Percentiles rank a stretch among this genome's conserved stretches.
These are phyloP conservation scores for Coemansia sp. DNA, from an alignment of 192 early-diverging fungal species.

Conservation along the genomic window DNA sequence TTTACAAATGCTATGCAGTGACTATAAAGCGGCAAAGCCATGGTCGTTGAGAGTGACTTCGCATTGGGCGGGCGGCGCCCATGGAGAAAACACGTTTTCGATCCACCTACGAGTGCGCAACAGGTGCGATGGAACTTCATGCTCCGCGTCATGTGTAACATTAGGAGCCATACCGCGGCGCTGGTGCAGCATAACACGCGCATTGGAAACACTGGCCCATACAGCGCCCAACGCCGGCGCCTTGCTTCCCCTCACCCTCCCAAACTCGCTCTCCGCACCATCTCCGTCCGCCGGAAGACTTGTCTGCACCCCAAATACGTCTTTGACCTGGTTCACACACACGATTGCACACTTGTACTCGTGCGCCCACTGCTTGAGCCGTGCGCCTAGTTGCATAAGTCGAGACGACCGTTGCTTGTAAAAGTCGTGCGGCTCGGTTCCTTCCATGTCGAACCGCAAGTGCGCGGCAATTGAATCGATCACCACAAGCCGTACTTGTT, in stretches of 20 bases:
- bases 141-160: not conserved
- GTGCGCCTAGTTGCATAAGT: constrained; percentile 61
- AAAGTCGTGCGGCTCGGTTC: constrained; percentile 7
- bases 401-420: constrained; percentile 51
- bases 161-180: constrained; percentile 23
- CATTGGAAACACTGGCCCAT: constrained; percentile 75
- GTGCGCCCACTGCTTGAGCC: constrained; percentile 63
- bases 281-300: not conserved
- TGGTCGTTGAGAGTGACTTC: constrained; percentile 32
- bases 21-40: constrained; percentile 15
- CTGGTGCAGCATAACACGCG: constrained; percentile 59
- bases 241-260: constrained; percentile 33
- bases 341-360: constrained; percentile 68
- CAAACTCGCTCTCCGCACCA: constrained; percentile 14
- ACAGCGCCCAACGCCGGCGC: constrained; percentile 69
- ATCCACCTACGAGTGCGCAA: constrained; percentile 39
- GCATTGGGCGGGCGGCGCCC: constrained; percentile 34
- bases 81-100: constrained; percentile 39
- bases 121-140: constrained; percentile 3
- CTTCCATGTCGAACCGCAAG: constrained; percentile 43
- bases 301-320: constrained; percentile 25
- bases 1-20: not conserved
- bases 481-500: constrained; percentile 67
- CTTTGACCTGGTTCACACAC: constrained; percentile 81
- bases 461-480: constrained; percentile 86